A percentile compares a stretch with the other conserved stretches of the same genome.
These are phyloP conservation scores for Venturia effusa DNA, from an alignment of 2,329 filamentous ascomycete species.

Conservation along the genomic window DNA sequence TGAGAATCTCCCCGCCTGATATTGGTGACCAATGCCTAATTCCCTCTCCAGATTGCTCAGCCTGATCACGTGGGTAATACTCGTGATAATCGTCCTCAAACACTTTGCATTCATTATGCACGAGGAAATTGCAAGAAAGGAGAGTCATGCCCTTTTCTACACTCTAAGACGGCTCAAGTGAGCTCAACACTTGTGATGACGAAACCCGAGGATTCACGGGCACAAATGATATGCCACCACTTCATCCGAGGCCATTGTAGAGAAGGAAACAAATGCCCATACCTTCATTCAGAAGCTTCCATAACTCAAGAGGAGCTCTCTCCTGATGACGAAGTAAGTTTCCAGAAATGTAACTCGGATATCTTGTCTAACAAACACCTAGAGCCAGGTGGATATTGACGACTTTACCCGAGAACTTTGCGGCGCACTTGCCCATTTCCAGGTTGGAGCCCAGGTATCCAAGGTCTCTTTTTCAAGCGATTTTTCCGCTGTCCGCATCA, in stretches of 20 bases:
- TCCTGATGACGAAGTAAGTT: neutral
- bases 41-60: neutral
- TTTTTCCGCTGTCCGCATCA: slow-evolving; percentile 18
- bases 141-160: neutral
- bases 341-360: neutral
- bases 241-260: neutral
- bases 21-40: neutral
- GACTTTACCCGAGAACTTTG: slow-evolving; percentile 17
- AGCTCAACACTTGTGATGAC: neutral
- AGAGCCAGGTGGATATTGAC: slow-evolving; percentile 9
- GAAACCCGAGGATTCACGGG: neutral
- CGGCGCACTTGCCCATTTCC: slow-evolving; percentile 17
- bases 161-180: neutral
- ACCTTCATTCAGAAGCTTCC: neutral
- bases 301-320: neutral
- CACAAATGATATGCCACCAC: neutral
- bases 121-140: neutral
- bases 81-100: neutral
- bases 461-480: slow-evolving; percentile 19
- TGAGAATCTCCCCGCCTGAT: neutral
- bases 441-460: slow-evolving; percentile 16
- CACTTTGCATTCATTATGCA: neutral
- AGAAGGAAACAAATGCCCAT: neutral
- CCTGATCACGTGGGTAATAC: neutral
- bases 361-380: neutral